These are phyloP conservation scores for Melaleuca quinquenervia DNA, from an alignment of 345 rosid genomes.

Conservation along the genomic window DNA sequence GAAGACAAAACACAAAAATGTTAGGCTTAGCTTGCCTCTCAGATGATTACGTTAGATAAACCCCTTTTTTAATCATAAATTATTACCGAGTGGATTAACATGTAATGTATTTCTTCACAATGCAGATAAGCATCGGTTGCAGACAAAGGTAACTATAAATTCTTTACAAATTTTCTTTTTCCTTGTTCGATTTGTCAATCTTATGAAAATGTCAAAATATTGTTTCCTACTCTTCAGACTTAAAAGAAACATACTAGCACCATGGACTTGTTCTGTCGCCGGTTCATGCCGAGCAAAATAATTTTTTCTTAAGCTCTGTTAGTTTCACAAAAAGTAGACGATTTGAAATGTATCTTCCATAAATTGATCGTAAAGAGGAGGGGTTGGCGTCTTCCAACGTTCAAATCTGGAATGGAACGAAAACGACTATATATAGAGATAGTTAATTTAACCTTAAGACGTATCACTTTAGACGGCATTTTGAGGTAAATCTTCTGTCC, in stretches of 20 bases:
- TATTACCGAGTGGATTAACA: background rate
- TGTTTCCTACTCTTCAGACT: too few species aligned
- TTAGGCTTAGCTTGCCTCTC: background rate
- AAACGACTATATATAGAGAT: too few species aligned
- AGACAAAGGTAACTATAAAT: background rate
- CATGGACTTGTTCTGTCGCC: too few species aligned
- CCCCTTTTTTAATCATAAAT: background rate
- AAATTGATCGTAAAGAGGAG: background rate
- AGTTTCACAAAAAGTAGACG: too few species aligned
- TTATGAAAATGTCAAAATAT: too few species aligned
- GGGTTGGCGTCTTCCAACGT: background rate
- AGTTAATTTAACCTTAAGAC: background rate
- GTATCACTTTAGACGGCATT: background rate
- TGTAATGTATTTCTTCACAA: background rate
- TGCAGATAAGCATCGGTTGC: background rate
- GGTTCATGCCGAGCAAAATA: too few species aligned
- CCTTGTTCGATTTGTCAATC: too few species aligned
- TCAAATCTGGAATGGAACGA: background rate
- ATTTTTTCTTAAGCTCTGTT: too few species aligned
- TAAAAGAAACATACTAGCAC: too few species aligned
- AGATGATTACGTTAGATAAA: background rate
- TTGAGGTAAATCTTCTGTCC: background rate
- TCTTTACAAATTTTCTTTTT: too few species aligned
- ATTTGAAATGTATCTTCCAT: too few species aligned
- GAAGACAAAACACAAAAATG: background rate